Base-by-base conservation (phyloP, 2,329 filamentous ascomycete genomes). In the Trichoderma sp. region DNA sequence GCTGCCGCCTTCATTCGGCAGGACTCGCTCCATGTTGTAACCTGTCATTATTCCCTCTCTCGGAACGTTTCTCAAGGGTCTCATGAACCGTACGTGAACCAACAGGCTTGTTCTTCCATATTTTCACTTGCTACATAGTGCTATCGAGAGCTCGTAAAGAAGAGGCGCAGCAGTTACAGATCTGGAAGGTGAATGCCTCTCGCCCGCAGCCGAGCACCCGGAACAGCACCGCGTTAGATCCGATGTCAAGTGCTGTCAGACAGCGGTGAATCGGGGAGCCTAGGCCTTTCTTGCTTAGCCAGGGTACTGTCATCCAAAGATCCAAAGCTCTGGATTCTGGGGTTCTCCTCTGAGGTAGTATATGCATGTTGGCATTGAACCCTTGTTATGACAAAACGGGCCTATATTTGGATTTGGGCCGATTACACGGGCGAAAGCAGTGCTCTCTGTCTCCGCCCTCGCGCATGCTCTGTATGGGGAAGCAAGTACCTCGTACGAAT, bases 221-320 rank as follows among this genome's bases (percentile, higher is more conserved):
- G 39, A 57, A 41, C 52, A 43, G 52, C 34, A 61, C 44, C 17
- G 10, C 34, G 43, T 21, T 21, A 10, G 28, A 17, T 19, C 28
- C 28, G n/a, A 30, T 60, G 5, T 39, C 26, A 2, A 24, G 10
- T 24, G 54, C 39, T 44, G 12, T 45, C 26, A 30, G 39, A 17
- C 48, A 52, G 58, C 58, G 48, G 58, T 61, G 58, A 44, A 44
- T 44, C 58, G 39, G 58, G 45, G 45, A 41, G 45, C 19, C n/a
- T 48, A 41, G 56, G 26, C 3, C 28, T 17, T 50, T 5, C 10
- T 6, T 15, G n/a, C n/a, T 28, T 7, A n/a, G n/a, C 5, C 15
- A 7, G 30, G 30, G 30, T 34, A 34, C 7, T 7, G 34, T 44
- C 19, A 34, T 43, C 34, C 24, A 10, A 34, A 34, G 30, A 34